A percentile compares a stretch with the other conserved stretches of the same genome.
phyloP scores from a whole-genome alignment of 1,284 basidiomycete species.

The Peniophora sp. region DNA sequence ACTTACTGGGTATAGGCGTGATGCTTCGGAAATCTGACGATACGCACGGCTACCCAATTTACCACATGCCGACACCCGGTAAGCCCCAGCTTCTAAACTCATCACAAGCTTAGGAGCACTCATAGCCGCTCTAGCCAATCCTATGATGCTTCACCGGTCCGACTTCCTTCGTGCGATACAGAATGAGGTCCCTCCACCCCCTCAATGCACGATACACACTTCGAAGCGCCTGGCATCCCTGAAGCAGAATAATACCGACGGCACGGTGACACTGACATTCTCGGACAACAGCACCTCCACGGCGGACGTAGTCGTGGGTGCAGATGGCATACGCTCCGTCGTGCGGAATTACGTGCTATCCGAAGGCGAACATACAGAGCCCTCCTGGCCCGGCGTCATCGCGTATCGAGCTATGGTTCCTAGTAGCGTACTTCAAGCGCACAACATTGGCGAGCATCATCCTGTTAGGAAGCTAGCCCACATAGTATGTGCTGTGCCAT shows the following conservation, averaged over 20 bases:
- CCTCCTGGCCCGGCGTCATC: neutral
- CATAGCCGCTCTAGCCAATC: neutral
- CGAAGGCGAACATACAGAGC: conserved; percentile 2
- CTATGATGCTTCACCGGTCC: conserved; percentile 4
- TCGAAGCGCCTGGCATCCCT: conserved; percentile 27
- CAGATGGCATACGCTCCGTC: conserved; percentile 45
- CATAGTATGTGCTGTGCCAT: too few relatives aligned
- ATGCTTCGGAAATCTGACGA: conserved; percentile 13
- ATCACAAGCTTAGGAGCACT: neutral
- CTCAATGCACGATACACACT: conserved; percentile 23
- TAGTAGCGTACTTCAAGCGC: neutral
- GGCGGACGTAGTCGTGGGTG: conserved; percentile 44
- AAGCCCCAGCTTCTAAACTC: neutral
- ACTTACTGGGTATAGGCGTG: conserved; percentile 9
- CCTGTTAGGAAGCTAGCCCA: too few relatives aligned
- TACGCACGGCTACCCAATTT: conserved; percentile 11
- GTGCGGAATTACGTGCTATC: conserved; percentile 19
- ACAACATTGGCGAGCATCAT: too few relatives aligned
- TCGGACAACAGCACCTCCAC: conserved; percentile 36
- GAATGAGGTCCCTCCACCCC: conserved; percentile 13
- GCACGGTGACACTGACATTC: conserved; percentile 31
- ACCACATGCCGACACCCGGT: conserved; percentile 11
- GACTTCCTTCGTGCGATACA: neutral
- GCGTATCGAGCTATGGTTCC: neutral
- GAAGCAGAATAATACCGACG: conserved; percentile 14